Conservation (phyloP, 306 rosid genomes). For the barrel medic (Medicago truncatula) region DNA sequence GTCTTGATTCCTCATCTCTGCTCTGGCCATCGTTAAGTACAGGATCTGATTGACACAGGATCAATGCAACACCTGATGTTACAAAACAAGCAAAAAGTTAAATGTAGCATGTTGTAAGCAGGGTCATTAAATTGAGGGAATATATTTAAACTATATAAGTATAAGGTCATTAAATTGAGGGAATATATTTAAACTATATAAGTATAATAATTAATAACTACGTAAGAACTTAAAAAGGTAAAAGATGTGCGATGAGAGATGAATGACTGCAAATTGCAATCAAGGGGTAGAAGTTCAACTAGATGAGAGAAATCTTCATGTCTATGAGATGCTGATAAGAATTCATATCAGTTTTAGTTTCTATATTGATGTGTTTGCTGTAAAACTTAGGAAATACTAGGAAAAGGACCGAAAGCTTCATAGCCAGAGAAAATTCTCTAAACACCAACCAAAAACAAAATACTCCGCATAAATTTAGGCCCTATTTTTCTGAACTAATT, state of each 20-base stretch:
- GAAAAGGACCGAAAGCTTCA: not conserved
- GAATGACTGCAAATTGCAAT: not conserved
- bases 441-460: not conserved
- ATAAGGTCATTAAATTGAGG: not conserved
- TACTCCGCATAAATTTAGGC: constrained; percentile 12
- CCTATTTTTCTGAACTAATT: not conserved
- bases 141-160: not conserved
- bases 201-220: too few species aligned
- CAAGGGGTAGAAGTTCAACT: not conserved
- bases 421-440: not conserved
- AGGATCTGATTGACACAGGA: constrained; percentile 90
- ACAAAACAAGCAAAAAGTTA: constrained; percentile 37
- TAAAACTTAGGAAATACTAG: not conserved
- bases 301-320: not conserved
- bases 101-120: not conserved
- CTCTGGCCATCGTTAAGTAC: constrained; percentile 84
- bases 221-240: not conserved
- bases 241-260: not conserved
- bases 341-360: too few species aligned
- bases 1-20: constrained; percentile 62
- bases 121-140: constrained; percentile 1
- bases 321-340: not conserved
- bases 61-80: constrained; percentile 80
- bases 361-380: too few species aligned
- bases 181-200: not conserved